Percentiles rank a stretch among this genome's conserved stretches.
These are phyloP conservation scores for Acanthamoeba sp. DNA, from an alignment of 208 protist genomes.

Conservation along the genomic window DNA sequence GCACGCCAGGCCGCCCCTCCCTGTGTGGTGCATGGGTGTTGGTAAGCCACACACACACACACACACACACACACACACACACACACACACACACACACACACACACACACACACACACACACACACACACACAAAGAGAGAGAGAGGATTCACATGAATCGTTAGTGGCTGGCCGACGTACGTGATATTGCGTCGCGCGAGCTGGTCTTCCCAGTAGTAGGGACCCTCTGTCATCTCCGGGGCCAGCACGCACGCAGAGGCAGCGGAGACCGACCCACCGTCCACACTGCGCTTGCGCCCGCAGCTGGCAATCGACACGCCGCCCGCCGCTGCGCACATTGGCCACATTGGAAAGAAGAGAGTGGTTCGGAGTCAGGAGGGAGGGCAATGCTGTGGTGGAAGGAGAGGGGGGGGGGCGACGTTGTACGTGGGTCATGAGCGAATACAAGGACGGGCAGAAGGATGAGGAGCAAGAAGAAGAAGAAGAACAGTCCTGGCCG, in stretches of 20 bases:
- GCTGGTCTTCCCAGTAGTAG: constrained; percentile 59
- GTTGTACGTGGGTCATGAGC: background rate
- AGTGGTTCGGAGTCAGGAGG: background rate
- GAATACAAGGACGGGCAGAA: background rate
- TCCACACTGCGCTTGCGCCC: constrained; percentile 20
- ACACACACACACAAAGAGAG: too few species aligned
- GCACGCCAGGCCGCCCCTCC: constrained; percentile 68
- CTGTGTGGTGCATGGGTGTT: constrained; percentile 22
- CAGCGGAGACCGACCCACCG: background rate
- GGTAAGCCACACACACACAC: too few species aligned
- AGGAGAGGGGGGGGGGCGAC: background rate
- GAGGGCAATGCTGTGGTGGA: too few species aligned
- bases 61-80: too few species aligned
- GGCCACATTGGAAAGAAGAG: background rate
- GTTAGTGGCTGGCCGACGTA: background rate
- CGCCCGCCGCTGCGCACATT: background rate
- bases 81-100: too few species aligned
- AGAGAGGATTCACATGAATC: too few species aligned
- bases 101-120: too few species aligned
- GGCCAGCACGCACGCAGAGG: constrained; percentile 23
- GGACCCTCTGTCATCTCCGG: constrained; percentile 72
- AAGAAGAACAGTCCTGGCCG: too few species aligned
- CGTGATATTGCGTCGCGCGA: constrained; percentile 28
- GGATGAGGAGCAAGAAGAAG: background rate
- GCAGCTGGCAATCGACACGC: background rate